Base-by-base conservation (phyloP, 2,329 filamentous ascomycete species). In the Botrytis fabae region DNA sequence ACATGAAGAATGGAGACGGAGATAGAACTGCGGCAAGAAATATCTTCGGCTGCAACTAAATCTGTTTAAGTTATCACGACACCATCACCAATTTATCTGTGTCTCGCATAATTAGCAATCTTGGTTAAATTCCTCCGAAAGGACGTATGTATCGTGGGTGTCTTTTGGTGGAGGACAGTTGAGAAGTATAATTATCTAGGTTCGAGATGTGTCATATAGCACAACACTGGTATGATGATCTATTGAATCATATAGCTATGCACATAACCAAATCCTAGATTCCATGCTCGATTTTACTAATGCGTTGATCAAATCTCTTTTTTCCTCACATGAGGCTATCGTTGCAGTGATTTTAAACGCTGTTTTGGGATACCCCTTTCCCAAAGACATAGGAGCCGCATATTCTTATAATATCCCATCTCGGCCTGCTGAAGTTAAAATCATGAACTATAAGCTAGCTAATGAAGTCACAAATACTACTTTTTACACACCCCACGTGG, bases 101-200 rank as follows among this genome's bases (percentile, higher is more conserved):
- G 65, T 42, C 18, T 38, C n/a, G 65, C 48, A 69, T 42, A 38
- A 48, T 42, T 57, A 22, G 48, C 18, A 72, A 72, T 72, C 62
- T 72, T 60, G 70, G 63, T 59, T 72, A 60, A 68, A 72, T 60
- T 60, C 18, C 70, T 72, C 62, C 70, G 70, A 68, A 38, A 57
- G 57, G 22, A 10, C 22, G 18, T 44, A 42, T n/a, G 65, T 69
- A 69, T 68, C 65, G 25, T 69, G 48, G n/a, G 65, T 57, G 57
- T 42, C 65, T 44, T 32, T 68, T 28, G 48, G 22, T 69, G 32
- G 16, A 18, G 64, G 25, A 68, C 16, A 68, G 16, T 57, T 54
- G 51, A 42, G 18, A 69, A n/a, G 38, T 44, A 69, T 42, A n/a
- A 10, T 57, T 69, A 57, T 69, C 65, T 57, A 42, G 65, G 65